Percentiles rank a stretch among this genome's conserved stretches.
Conservation (phyloP, 257 asterid genomes). For the Orobanche coerulescens region DNA sequence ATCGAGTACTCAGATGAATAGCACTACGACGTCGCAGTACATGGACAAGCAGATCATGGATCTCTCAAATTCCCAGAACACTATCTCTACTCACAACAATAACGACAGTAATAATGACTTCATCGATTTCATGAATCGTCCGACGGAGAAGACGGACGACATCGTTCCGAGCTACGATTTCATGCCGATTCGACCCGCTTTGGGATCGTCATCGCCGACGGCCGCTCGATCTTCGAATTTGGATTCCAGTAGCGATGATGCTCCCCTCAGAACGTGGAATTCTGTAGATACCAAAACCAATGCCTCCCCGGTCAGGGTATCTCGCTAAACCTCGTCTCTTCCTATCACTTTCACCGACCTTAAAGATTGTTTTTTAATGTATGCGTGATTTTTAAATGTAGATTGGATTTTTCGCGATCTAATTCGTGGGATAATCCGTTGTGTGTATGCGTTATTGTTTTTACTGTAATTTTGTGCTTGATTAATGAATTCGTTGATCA, state of each 20-base stretch:
- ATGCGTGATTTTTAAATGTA: neutral
- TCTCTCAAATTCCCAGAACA: conserved; percentile 64
- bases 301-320: conserved; percentile 50
- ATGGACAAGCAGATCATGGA: conserved; percentile 99
- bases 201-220: conserved; percentile 36
- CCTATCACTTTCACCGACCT: neutral
- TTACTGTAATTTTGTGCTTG: neutral
- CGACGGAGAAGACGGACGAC: conserved; percentile 51
- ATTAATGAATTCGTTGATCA: neutral
- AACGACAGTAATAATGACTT: conserved; percentile 35
- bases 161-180: conserved; percentile 77
- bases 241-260: conserved; percentile 43
- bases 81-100: conserved; percentile 18
- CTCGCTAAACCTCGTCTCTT: conserved; percentile 12
- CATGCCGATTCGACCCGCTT: conserved; percentile 65
- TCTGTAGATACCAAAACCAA: conserved; percentile 55
- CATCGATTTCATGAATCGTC: conserved; percentile 69
- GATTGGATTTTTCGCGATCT: neutral
- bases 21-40: conserved; percentile 46
- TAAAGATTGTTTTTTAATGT: neutral
- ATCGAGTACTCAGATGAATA: conserved; percentile 53
- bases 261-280: conserved; percentile 50
- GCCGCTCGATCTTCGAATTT: conserved; percentile 28
- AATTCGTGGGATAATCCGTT: neutral
- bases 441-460: neutral